Evolutionary conservation across 2,329 filamentous ascomycete genomes (phyloP).

Genomic region (Fusarium euwallaceae): DNA sequence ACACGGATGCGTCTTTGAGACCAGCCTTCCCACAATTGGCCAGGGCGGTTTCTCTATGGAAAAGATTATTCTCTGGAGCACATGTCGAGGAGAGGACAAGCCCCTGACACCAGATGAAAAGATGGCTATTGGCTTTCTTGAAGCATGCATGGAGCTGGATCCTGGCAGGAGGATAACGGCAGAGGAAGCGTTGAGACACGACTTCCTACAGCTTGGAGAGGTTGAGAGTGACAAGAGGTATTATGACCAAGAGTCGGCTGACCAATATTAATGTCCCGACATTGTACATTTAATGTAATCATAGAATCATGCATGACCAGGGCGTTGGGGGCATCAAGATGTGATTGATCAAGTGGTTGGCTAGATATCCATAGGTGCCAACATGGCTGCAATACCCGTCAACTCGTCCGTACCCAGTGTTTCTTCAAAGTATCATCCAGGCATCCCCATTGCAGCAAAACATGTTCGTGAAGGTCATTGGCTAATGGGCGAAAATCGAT

Average conservation of each 20-base stretch:
- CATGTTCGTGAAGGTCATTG: constrained; percentile 17
- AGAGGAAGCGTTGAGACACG: constrained; percentile 78
- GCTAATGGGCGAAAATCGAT: constrained; percentile 54
- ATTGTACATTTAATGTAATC: constrained; percentile 33
- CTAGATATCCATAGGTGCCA: constrained; percentile 35
- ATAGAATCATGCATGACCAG: constrained; percentile 35
- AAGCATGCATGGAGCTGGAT: constrained; percentile 81
- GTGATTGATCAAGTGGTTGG: constrained; percentile 25
- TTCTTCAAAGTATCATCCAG: background rate
- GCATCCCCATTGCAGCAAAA: constrained; percentile 5
- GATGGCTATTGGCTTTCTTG: constrained; percentile 79
- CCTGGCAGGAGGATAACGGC: constrained; percentile 81
- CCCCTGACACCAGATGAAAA: constrained; percentile 76
- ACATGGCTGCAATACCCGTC: constrained; percentile 31
- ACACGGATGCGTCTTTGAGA: constrained; percentile 93
- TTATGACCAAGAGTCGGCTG: constrained; percentile 44
- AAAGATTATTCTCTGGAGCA: constrained; percentile 96
- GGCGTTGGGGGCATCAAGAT: constrained; percentile 34
- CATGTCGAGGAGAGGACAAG: constrained; percentile 75
- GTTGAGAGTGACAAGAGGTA: constrained; percentile 62
- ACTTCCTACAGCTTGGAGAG: constrained; percentile 66
- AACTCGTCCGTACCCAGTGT: constrained; percentile 5
- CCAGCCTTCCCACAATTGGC: constrained; percentile 90
- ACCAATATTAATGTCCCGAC: constrained; percentile 23
- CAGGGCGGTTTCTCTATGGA: constrained; percentile 88